Evolutionary conservation across 805 yeast species (phyloP).

Genomic region (Cyberlindnera mycetangii): DNA sequence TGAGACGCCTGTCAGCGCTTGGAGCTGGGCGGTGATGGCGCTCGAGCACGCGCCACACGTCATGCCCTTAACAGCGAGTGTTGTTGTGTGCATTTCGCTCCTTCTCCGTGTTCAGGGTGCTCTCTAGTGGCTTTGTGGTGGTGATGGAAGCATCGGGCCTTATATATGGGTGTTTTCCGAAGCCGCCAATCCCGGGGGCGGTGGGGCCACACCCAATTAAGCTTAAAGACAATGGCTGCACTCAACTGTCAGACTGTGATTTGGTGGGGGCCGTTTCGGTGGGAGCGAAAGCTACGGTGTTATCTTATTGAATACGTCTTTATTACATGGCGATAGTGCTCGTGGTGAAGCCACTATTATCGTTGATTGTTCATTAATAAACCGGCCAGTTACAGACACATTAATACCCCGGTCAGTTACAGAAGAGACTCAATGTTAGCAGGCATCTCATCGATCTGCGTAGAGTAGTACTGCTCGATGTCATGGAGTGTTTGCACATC

Average conservation of each 20-base stretch:
- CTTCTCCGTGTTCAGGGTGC: too few relatives aligned
- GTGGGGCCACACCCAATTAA: too few relatives aligned
- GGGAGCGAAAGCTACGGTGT: too few relatives aligned
- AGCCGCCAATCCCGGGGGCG: not conserved
- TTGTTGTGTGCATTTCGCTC: slow-evolving; percentile 14
- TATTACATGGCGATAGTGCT: too few relatives aligned
- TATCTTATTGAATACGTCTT: too few relatives aligned
- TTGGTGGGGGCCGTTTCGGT: too few relatives aligned
- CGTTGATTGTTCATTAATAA: too few relatives aligned
- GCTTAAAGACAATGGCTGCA: not conserved
- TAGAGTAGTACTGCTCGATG: slow-evolving; percentile 69
- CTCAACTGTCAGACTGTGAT: too few relatives aligned
- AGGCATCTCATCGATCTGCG: slow-evolving; percentile 77
- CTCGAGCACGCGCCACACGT: slow-evolving; percentile 86
- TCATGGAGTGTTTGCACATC: slow-evolving; percentile 76
- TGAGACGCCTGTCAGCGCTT: slow-evolving; percentile 45
- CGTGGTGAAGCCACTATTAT: too few relatives aligned
- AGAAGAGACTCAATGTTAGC: slow-evolving; percentile 56
- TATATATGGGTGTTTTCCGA: not conserved
- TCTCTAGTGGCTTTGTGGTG: not conserved
- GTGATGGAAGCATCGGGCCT: not conserved
- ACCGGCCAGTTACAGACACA: too few relatives aligned
- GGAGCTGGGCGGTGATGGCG: slow-evolving; percentile 58
- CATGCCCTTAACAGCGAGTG: slow-evolving; percentile 57
- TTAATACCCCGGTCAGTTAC: not conserved